phyloP scores from a whole-genome alignment of 1,139 yeast species.

The Hemisphaericaspora lyxosophila region DNA sequence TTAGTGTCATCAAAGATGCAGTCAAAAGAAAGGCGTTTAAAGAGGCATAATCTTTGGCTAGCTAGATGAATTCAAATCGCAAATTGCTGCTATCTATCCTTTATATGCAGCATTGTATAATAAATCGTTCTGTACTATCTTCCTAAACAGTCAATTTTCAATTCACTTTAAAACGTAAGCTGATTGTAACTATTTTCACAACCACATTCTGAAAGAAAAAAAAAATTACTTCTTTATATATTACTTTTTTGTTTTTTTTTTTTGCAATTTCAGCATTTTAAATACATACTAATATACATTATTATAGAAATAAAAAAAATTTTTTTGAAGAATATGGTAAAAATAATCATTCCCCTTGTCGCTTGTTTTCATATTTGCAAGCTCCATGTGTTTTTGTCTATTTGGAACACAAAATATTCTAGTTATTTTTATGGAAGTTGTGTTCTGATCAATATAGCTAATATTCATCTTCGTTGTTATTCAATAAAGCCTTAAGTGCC shows the following conservation, averaged over 20 bases:
- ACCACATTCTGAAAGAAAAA: background rate
- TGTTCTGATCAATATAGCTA: conserved; percentile 2
- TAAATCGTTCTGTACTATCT: background rate
- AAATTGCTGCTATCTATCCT: background rate
- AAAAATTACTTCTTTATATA: background rate
- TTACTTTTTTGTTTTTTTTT: conserved; percentile 1
- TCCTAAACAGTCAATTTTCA: background rate
- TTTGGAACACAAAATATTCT: no score
- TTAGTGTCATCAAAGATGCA: conserved; percentile 39
- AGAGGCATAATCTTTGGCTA: conserved; percentile 15
- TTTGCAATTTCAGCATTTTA: conserved; percentile 1
- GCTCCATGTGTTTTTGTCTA: background rate
- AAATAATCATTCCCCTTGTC: no score
- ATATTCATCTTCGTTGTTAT: conserved; percentile 14
- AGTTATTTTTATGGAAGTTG: no score
- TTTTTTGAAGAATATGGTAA: background rate
- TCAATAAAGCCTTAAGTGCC: conserved; percentile 76
- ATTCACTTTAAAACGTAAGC: background rate
- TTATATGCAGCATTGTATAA: background rate
- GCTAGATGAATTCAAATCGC: background rate
- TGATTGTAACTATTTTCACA: background rate
- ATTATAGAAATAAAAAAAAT: background rate
- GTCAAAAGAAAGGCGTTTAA: conserved; percentile 43
- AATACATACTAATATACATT: conserved; percentile 5
- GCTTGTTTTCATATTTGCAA: background rate